A percentile compares a stretch with the other conserved stretches of the same genome.
phyloP scores from a whole-genome alignment of 257 asterid species.

The Solanum etuberosum region DNA sequence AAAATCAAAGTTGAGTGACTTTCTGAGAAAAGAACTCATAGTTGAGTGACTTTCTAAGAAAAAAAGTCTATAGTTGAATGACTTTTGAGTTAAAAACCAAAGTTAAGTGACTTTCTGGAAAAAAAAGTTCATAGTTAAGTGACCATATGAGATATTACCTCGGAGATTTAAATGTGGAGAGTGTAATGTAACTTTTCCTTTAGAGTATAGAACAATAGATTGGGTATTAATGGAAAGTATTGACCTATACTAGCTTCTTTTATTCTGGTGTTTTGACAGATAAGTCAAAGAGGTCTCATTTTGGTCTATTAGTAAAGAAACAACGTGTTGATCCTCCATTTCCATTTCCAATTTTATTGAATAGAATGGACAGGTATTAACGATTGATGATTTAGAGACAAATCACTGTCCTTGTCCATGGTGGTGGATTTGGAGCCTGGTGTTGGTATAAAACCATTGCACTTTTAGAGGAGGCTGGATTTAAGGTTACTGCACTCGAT shows the following conservation, averaged over 20 bases:
- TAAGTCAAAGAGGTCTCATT: neutral
- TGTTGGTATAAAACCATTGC: constrained; percentile 99
- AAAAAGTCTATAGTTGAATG: too few species aligned
- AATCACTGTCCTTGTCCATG: constrained; percentile 92
- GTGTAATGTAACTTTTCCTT: neutral
- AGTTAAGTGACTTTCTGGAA: too few species aligned
- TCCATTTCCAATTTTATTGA: too few species aligned
- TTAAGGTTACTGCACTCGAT: constrained; percentile 88
- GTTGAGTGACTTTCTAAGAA: too few species aligned
- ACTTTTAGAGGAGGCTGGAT: constrained; percentile 73
- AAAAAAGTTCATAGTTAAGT: too few species aligned
- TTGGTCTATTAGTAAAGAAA: neutral
- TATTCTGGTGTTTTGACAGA: neutral
- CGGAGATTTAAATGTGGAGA: too few species aligned
- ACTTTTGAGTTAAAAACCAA: too few species aligned
- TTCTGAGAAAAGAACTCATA: too few species aligned
- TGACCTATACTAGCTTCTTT: too few species aligned
- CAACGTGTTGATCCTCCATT: neutral
- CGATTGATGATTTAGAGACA: constrained; percentile 62
- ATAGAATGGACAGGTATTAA: constrained; percentile 39
- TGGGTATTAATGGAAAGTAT: too few species aligned
- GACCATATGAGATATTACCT: too few species aligned
- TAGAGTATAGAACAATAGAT: neutral
- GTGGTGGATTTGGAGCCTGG: constrained; percentile 99
- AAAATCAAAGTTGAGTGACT: too few species aligned